phyloP scores from a whole-genome alignment of 2,329 filamentous ascomycete genomes.

The Neonectria coccinea region DNA sequence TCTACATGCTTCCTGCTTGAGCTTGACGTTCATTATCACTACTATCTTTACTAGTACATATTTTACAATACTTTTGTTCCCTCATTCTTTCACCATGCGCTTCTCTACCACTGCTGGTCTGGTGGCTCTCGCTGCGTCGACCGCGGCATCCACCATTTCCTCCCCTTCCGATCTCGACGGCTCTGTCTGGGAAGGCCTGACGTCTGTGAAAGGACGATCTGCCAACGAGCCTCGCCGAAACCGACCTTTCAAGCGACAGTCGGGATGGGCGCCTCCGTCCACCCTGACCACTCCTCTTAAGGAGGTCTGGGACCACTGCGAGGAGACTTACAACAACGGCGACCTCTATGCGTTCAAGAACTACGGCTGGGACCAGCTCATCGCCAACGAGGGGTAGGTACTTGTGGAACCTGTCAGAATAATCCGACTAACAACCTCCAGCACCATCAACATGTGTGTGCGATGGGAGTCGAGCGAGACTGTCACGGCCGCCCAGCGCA shows the following conservation, averaged over 20 bases:
- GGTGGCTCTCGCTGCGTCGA: constrained; percentile 41
- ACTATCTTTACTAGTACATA: neutral
- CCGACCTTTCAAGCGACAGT: constrained; percentile 45
- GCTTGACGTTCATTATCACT: neutral
- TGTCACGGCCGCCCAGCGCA: constrained; percentile 54
- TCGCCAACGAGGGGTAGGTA: constrained; percentile 46
- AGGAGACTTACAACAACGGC: constrained; percentile 43
- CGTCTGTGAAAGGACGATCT: constrained; percentile 31
- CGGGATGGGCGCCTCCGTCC: constrained; percentile 47
- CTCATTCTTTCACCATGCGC: constrained; percentile 39
- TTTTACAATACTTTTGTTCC: constrained; percentile 4
- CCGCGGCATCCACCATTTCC: constrained; percentile 38
- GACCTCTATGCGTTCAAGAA: constrained; percentile 46
- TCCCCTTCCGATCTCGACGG: constrained; percentile 45
- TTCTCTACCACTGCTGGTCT: constrained; percentile 37
- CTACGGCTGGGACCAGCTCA: constrained; percentile 51
- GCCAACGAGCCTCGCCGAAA: constrained; percentile 32
- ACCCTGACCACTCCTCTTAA: constrained; percentile 43
- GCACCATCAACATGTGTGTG: constrained; percentile 50
- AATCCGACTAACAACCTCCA: constrained; percentile 7
- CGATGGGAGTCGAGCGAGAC: constrained; percentile 56
- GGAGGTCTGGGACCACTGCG: constrained; percentile 49
- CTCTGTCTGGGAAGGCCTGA: constrained; percentile 45
- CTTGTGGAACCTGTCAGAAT: constrained; percentile 8
- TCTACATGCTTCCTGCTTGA: neutral